Evolutionary conservation across 441 rosid species (phyloP).

Genomic region (Isatis lusitanica): DNA sequence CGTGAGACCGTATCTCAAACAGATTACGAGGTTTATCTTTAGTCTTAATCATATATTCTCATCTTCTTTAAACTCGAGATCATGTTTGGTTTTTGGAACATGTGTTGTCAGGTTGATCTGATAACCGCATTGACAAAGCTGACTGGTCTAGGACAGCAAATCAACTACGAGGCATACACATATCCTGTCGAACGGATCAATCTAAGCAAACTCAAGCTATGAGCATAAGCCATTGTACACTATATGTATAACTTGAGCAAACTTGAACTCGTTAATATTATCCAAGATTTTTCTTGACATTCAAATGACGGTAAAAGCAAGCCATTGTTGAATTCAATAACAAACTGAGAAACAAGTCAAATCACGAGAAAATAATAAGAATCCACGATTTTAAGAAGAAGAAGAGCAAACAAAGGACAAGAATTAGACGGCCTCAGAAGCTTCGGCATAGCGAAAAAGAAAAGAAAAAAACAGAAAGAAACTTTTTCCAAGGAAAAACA

Average conservation of each 20-base stretch:
- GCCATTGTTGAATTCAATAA: constrained; percentile 4
- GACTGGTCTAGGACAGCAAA: constrained; percentile 76
- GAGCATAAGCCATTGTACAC: constrained; percentile 6
- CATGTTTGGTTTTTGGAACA: neutral
- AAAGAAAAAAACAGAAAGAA: neutral
- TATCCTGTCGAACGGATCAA: constrained; percentile 64
- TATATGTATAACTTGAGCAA: neutral
- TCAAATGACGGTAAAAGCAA: neutral
- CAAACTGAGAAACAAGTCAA: constrained; percentile 10
- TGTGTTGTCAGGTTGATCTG: constrained; percentile 70
- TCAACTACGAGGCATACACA: constrained; percentile 86
- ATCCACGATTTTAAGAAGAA: neutral
- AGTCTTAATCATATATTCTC: neutral
- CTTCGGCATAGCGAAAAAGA: neutral
- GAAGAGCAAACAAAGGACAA: constrained; percentile 24
- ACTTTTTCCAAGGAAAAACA: constrained; percentile 27
- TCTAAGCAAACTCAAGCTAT: constrained; percentile 76
- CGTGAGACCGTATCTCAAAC: constrained; percentile 90
- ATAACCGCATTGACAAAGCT: constrained; percentile 81
- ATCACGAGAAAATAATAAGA: constrained; percentile 6
- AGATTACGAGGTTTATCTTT: constrained; percentile 72
- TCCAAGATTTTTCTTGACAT: constrained; percentile 15
- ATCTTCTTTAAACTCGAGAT: neutral
- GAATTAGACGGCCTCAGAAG: constrained; percentile 21
- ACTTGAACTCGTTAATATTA: neutral